Base-by-base conservation (phyloP, 78 protist genomes). In the Protostelium mycophagum region DNA sequence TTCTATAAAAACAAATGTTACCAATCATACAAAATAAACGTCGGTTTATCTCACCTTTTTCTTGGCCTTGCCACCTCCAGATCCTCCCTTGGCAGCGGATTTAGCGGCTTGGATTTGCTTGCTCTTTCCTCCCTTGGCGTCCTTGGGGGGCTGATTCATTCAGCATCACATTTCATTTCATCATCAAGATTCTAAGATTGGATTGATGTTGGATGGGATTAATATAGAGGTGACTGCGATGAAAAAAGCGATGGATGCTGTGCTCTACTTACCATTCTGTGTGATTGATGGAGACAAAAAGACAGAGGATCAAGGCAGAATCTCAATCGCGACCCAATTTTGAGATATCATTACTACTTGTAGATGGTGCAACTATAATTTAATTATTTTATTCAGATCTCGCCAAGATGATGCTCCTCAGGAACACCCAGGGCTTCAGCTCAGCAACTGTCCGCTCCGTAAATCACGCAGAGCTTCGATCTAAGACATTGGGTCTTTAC, bases 81-180 rank as follows among this genome's bases (percentile, higher is more conserved):
- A 34, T 63, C 73, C 73, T 51, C 73, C 73, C 73, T 91, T 91
- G 37, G 91, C 38, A 39, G 94, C 94, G 63, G 91, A 73, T 37
- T 92, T 92, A 1, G 90, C 28, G 31, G 91, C 91, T 92, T 92
- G 94, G 88, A 89, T 88, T 63, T 89, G 89, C 63, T 88, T 89
- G 90, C 88, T 63, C 88, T 92, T 92, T 63, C 92, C 93, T 86
- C 92, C 93, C 84, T 85, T 89, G 63, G 38, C 63, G 73, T 37
- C 92, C 87, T 90, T 90, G 16, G 92, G 92, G 83, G 92, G 92
- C 92, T 90, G 73, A 51, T 51, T 16, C 5, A 5, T 25, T 51
- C 73, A 51, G n/a, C 16, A 51, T 51, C 73, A 51, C 73, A 51
- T 51, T 16, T 51, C 73, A 5, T 25, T 51, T 16, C 73, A 51